phyloP scores from a whole-genome alignment of 306 rosid species.

The Inga laurina region DNA sequence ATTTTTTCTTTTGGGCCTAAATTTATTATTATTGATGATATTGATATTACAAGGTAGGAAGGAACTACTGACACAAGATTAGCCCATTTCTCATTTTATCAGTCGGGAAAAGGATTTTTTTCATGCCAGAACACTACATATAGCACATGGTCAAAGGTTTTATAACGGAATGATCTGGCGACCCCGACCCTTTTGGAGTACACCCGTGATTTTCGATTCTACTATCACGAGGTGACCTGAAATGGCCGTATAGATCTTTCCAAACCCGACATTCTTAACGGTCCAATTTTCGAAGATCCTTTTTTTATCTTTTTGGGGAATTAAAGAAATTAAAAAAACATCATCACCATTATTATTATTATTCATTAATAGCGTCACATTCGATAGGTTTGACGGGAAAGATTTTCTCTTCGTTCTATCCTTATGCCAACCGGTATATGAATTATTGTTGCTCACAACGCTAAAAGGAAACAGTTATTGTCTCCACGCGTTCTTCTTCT shows the following conservation, averaged over 20 bases:
- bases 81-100: not conserved
- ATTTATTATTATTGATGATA: too few species aligned
- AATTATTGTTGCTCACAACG: slow-evolving; percentile 20
- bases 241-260: slow-evolving; percentile 19
- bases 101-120: not conserved
- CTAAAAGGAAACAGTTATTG: not conserved
- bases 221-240: not conserved
- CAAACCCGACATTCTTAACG: slow-evolving; percentile 38
- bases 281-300: slow-evolving; percentile 1
- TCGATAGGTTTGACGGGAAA: slow-evolving; percentile 35
- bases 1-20: too few species aligned
- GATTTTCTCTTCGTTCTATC: slow-evolving; percentile 22
- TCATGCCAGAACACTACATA: not conserved
- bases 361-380: slow-evolving; percentile 23
- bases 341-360: not conserved
- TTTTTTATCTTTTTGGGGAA: not conserved
- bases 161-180: not conserved
- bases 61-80: not conserved
- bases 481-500: slow-evolving; percentile 30
- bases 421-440: slow-evolving; percentile 17
- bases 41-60: too few species aligned
- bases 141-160: not conserved
- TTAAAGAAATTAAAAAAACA: not conserved
- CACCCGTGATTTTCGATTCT: slow-evolving; percentile 27
- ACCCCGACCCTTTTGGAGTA: not conserved